Evolutionary conservation across 202 grass and related monocot genomes (phyloP), one percentile per base, ranked within the genome.

Genomic region (Eragrostis tef): DNA sequence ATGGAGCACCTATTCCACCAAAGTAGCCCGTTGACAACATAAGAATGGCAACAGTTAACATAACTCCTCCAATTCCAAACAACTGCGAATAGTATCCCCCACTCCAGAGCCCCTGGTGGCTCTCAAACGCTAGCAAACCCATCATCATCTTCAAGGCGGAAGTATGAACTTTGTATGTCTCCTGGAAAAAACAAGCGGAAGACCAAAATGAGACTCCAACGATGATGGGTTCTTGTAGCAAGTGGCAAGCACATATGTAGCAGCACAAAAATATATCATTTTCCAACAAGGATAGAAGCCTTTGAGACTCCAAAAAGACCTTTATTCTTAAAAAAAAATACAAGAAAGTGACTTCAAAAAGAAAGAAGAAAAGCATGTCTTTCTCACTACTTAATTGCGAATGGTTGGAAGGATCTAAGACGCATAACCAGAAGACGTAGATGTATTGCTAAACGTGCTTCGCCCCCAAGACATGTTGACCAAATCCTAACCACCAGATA

Each of bases 1-100:
- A 91, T 7, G 93, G 93, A 42, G 88, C 84, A 34, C 88, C 88
- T 12, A 93, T 89, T 62, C 90, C 93, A 16, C 90, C 87, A 78
- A 97, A 93, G 84, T 91, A 97, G n/a, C 90, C 84, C 19, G 90
- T 93, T 1, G 93, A 97, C 17, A 97, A 83, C 52, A 86, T 78
- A 63, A 97, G 83, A 72, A 97, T 91, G 57, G 86, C 86, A 6
- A 87, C 64, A 44, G 90, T 93, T 65, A 97, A 53, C 78, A 97
- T 80, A 75, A 97, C 91, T 81, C 93, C 93, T 67, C 93, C 93
- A 61, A 97, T 84, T 64, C 93, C 90, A 78, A 97, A 85, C 78
- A 97, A 45, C 59, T 93, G 93, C 0, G 94, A 86, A 83, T 87
- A 97, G 60, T 87, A 91, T 83, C 85, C 86, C 1, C 78, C 74